Percentiles rank a stretch among this genome's conserved stretches.
phyloP scores from a whole-genome alignment of 495 filamentous ascomycete species.

The Penicillium soppii region DNA sequence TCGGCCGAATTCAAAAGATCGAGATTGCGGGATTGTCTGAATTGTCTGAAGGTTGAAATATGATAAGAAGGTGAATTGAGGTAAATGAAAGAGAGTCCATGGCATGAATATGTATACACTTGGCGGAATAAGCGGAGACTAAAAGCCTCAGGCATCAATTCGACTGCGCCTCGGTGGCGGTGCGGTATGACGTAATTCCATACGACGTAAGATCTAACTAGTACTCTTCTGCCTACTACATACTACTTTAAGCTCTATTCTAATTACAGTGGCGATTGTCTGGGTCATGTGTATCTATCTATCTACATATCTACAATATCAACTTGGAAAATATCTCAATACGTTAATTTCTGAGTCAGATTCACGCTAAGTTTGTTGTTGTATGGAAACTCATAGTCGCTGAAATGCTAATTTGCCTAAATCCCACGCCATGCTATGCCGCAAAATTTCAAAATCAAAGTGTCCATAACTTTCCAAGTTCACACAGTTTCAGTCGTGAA shows the following conservation, averaged over 20 bases:
- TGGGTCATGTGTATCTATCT: too few species aligned
- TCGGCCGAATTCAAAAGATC: not conserved
- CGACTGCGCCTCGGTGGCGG: conserved; percentile 4
- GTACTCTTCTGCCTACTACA: not conserved
- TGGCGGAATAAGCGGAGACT: not conserved
- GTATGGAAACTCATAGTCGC: not conserved
- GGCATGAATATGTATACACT: not conserved
- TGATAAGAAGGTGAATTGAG: not conserved
- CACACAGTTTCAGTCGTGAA: conserved; percentile 14
- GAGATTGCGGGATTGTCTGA: too few species aligned
- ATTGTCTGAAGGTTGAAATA: not conserved
- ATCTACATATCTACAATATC: not conserved
- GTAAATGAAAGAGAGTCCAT: not conserved
- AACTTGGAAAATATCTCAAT: too few species aligned
- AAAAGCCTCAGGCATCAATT: not conserved
- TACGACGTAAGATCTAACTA: not conserved
- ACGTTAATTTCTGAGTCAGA: not conserved
- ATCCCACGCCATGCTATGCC: not conserved
- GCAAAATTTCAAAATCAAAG: not conserved
- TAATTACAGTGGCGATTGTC: too few species aligned
- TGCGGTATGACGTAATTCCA: not conserved
- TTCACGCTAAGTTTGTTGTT: not conserved
- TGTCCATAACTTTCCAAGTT: too few species aligned
- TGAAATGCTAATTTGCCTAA: not conserved
- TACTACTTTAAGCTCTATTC: not conserved